Conservation (phyloP, 2,329 filamentous ascomycete species). For the Chaetomiaceae sp. region DNA sequence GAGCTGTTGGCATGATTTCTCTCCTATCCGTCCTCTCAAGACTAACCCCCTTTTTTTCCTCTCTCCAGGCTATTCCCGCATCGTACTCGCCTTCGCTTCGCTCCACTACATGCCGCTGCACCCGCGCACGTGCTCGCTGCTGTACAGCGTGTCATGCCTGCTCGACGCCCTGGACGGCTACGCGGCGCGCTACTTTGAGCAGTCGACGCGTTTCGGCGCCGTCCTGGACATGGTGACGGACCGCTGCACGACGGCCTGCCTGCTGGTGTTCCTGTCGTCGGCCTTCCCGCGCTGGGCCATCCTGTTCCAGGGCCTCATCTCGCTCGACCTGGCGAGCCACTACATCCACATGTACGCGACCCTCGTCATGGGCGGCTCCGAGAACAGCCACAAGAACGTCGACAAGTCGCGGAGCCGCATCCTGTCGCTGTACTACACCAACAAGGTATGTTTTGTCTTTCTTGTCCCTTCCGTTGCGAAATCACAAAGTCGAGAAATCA, state of each 20-base stretch:
- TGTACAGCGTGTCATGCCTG: conserved; percentile 91
- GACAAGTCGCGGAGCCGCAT: conserved; percentile 84
- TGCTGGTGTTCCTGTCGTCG: conserved; percentile 90
- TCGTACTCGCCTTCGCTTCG: conserved; percentile 79
- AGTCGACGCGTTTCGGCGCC: conserved; percentile 92
- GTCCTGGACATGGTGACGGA: conserved; percentile 99
- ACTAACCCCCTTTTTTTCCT: too few relatives aligned
- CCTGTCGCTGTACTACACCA: conserved; percentile 93
- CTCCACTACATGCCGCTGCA: conserved; percentile 99
- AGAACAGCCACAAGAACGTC: conserved; percentile 87
- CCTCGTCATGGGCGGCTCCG: conserved; percentile 75
- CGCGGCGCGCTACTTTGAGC: conserved; percentile 82
- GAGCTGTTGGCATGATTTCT: too few relatives aligned
- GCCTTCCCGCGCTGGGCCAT: conserved; percentile 94
- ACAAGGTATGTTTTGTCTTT: conserved; percentile 59
- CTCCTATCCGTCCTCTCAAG: too few relatives aligned
- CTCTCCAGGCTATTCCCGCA: conserved; percentile 64
- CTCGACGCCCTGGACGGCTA: conserved; percentile 93
- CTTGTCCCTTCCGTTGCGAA: neutral
- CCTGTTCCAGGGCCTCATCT: conserved; percentile 89
- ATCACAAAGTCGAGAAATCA: too few relatives aligned
- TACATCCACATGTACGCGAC: conserved; percentile 99
- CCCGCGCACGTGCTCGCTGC: conserved; percentile 85
- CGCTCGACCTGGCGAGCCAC: conserved; percentile 88
- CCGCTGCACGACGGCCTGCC: conserved; percentile 89